A percentile compares a stretch with the other conserved stretches of the same genome.
Evolutionary conservation across 352 stramenopile genomes (phyloP).

Genomic region (Pythium dissotocum): DNA sequence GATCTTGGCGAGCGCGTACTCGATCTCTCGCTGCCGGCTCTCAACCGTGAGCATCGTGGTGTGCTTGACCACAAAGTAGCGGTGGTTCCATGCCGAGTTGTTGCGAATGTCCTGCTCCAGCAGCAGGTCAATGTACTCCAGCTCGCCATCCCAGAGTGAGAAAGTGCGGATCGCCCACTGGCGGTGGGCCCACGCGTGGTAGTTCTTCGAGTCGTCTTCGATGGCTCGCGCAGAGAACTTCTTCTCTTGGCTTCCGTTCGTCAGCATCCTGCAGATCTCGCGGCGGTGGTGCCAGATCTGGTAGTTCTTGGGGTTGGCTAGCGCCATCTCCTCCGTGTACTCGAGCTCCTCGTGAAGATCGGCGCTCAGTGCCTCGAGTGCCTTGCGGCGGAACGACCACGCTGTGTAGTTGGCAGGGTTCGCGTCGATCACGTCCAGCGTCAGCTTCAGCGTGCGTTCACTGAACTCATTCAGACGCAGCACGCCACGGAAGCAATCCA

Average conservation of each 20-base stretch:
- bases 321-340: constrained; percentile 85
- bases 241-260: constrained; percentile 89
- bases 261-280: constrained; percentile 87
- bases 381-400: constrained; percentile 94
- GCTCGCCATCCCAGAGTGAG: constrained; percentile 91
- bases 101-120: constrained; percentile 94
- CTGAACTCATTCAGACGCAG: constrained; percentile 90
- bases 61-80: constrained; percentile 83
- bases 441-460: constrained; percentile 91
- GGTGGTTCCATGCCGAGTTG: constrained; percentile 94
- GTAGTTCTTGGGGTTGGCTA: constrained; percentile 98
- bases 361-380: constrained; percentile 79
- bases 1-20: constrained; percentile 76
- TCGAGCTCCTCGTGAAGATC: constrained; percentile 68
- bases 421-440: constrained; percentile 90
- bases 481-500: constrained; percentile 96
- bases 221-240: constrained; percentile 92
- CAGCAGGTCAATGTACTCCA: constrained; percentile 89
- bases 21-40: constrained; percentile 61
- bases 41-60: constrained; percentile 38
- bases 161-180: constrained; percentile 93
- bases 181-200: constrained; percentile 98
- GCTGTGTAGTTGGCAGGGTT: constrained; percentile 99
- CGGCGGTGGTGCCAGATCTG: constrained; percentile 99
- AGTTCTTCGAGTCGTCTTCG: constrained; percentile 97